Percentiles rank a stretch among this genome's conserved stretches.
Conservation (phyloP, 345 rosid species). For the Camelina sativa region DNA sequence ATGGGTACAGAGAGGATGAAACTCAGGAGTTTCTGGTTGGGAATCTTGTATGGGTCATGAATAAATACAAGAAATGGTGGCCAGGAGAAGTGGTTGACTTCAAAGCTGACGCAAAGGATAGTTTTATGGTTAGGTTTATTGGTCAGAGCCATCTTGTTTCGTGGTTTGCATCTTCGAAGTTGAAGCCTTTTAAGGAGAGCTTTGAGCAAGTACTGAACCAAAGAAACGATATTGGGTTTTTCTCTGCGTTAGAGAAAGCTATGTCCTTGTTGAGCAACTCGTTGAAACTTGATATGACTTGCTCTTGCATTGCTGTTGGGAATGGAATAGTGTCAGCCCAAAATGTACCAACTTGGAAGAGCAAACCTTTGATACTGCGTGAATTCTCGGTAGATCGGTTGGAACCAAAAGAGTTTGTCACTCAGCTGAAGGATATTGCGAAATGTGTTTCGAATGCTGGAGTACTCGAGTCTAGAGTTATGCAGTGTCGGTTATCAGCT, state of each 20-base stretch:
- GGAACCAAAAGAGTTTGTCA: slow-evolving; percentile 61
- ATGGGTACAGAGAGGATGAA: slow-evolving; percentile 32
- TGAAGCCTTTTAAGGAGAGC: slow-evolving; percentile 67
- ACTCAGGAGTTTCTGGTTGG: slow-evolving; percentile 54
- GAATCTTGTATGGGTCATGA: slow-evolving; percentile 80
- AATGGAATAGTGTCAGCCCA: slow-evolving; percentile 17
- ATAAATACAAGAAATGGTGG: slow-evolving; percentile 78
- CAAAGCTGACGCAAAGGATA: slow-evolving; percentile 43
- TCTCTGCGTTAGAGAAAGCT: slow-evolving; percentile 69
- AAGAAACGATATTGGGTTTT: slow-evolving; percentile 54
- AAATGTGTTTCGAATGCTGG: slow-evolving; percentile 44
- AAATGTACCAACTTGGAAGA: slow-evolving; percentile 39
- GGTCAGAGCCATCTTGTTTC: slow-evolving; percentile 57
- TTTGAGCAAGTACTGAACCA: slow-evolving; percentile 55
- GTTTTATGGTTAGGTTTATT: slow-evolving; percentile 56
- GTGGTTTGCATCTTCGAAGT: slow-evolving; percentile 58
- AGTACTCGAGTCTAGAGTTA: slow-evolving; percentile 57
- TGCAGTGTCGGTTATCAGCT: slow-evolving; percentile 55
- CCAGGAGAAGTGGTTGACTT: slow-evolving; percentile 71
- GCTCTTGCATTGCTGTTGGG: slow-evolving; percentile 53
- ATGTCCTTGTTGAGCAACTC: slow-evolving; percentile 61
- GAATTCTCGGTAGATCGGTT: slow-evolving; percentile 50
- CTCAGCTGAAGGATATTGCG: slow-evolving; percentile 61
- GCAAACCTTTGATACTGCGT: slow-evolving; percentile 39
- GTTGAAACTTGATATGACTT: slow-evolving; percentile 61